Evolutionary conservation across 2,329 filamentous ascomycete species (phyloP).

Genomic region (Ceratocystis diversiconidia): DNA sequence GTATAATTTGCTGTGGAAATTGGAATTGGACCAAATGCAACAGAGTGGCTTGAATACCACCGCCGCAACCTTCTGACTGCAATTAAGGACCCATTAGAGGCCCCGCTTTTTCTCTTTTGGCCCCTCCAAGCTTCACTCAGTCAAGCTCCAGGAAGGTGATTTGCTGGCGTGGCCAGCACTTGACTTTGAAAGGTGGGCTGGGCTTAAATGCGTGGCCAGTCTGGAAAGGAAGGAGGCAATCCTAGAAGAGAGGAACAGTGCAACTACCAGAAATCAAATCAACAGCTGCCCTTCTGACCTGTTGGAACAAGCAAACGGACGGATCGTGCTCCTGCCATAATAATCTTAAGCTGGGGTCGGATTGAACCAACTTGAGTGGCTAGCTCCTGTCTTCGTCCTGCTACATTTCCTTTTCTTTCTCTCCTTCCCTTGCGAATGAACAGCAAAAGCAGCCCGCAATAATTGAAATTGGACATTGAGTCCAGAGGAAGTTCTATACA

Average conservation of each 20-base stretch:
- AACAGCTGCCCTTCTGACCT: not conserved
- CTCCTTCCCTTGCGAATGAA: not conserved
- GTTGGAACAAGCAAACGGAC: not conserved
- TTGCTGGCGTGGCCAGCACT: not conserved
- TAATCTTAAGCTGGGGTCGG: not conserved
- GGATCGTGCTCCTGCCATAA: constrained; percentile 4
- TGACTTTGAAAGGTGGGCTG: too few species aligned
- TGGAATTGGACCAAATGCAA: not conserved
- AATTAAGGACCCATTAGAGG: not conserved
- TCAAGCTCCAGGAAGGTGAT: not conserved
- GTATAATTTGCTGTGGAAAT: not conserved
- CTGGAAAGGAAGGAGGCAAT: too few species aligned
- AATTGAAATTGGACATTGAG: not conserved
- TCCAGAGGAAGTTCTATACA: not conserved
- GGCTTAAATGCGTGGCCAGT: too few species aligned
- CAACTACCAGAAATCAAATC: not conserved
- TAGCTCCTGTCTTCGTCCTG: not conserved
- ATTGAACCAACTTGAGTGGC: not conserved
- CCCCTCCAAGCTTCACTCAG: not conserved
- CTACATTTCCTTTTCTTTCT: not conserved
- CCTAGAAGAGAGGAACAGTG: not conserved
- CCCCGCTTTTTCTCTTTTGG: constrained; percentile 3
- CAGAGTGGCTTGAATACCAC: not conserved
- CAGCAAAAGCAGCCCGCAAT: not conserved
- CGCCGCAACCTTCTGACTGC: not conserved